Conservation (phyloP, 148 eudicot genomes). For the Selenicereus undatus region DNA sequence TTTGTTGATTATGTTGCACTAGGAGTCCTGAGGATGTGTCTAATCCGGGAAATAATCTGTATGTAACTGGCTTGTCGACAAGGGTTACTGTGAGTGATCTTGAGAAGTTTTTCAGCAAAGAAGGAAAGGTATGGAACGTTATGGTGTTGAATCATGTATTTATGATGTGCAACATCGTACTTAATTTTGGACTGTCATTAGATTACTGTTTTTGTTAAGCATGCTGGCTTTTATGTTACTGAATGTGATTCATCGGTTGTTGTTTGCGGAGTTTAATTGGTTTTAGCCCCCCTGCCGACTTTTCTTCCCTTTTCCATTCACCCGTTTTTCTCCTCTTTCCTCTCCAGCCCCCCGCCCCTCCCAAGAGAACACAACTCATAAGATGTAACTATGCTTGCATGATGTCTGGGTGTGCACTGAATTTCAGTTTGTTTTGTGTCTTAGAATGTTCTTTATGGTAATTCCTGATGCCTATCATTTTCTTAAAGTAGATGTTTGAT, state of each 20-base stretch:
- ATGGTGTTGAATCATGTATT: neutral
- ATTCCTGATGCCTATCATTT: neutral
- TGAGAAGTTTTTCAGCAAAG: slow-evolving; percentile 51
- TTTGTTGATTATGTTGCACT: slow-evolving; percentile 19
- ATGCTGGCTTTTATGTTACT: neutral
- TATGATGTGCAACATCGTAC: neutral
- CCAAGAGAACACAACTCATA: neutral
- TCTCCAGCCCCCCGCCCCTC: too few species aligned
- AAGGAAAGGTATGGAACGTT: slow-evolving; percentile 56
- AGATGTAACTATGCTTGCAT: neutral
- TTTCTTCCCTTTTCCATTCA: neutral
- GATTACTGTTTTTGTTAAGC: neutral
- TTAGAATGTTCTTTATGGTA: neutral
- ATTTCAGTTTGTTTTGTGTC: neutral
- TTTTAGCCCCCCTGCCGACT: neutral
- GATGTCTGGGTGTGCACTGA: neutral
- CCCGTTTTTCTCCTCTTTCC: neutral
- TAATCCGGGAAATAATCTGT: slow-evolving; percentile 69
- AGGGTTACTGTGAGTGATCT: slow-evolving; percentile 59
- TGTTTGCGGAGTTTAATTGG: neutral
- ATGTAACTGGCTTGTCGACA: slow-evolving; percentile 69
- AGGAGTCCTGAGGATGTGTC: slow-evolving; percentile 48
- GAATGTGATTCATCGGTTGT: neutral
- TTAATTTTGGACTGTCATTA: neutral
- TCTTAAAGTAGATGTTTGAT: neutral